Conservation (phyloP, 2,329 filamentous ascomycete genomes). For the Aspergillus phoenicis region DNA sequence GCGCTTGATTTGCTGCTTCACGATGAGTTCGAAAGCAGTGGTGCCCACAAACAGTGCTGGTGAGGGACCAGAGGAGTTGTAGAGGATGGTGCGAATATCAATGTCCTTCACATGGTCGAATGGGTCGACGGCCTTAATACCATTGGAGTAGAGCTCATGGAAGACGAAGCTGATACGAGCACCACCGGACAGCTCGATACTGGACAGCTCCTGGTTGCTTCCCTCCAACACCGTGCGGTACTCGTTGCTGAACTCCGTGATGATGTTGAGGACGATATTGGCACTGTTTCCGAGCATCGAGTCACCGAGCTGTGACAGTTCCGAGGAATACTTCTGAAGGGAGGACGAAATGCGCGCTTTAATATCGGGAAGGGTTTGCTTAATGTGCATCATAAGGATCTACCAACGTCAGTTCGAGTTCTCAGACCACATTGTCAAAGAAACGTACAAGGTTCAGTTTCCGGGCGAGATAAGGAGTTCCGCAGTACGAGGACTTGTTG, state of each 20-base stretch:
- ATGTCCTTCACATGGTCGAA: slow-evolving; percentile 98
- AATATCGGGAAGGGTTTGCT: slow-evolving; percentile 97
- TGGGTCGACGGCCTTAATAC: slow-evolving; percentile 94
- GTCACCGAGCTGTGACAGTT: slow-evolving; percentile 81
- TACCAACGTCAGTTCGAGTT: slow-evolving; percentile 34
- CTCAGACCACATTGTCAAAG: neutral
- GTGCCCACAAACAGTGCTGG: slow-evolving; percentile 96
- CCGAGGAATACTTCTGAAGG: slow-evolving; percentile 83
- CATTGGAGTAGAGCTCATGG: slow-evolving; percentile 96
- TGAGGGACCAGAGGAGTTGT: slow-evolving; percentile 98
- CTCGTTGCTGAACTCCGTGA: slow-evolving; percentile 97
- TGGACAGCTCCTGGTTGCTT: slow-evolving; percentile 94
- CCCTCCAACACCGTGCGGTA: slow-evolving; percentile 95
- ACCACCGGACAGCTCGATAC: slow-evolving; percentile 89
- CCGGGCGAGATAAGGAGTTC: slow-evolving; percentile 91
- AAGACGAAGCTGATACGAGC: slow-evolving; percentile 99
- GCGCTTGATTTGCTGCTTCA: slow-evolving; percentile 97
- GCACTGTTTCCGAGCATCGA: slow-evolving; percentile 94
- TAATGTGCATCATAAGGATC: slow-evolving; percentile 99
- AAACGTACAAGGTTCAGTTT: slow-evolving; percentile 78
- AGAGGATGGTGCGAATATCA: slow-evolving; percentile 93
- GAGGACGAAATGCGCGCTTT: slow-evolving; percentile 95
- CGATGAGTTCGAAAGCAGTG: slow-evolving; percentile 96
- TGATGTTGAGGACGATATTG: slow-evolving; percentile 97
- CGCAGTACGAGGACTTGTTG: slow-evolving; percentile 98